Conservation (phyloP, 2,329 filamentous ascomycete species). For the Fusarium mundagurra region DNA sequence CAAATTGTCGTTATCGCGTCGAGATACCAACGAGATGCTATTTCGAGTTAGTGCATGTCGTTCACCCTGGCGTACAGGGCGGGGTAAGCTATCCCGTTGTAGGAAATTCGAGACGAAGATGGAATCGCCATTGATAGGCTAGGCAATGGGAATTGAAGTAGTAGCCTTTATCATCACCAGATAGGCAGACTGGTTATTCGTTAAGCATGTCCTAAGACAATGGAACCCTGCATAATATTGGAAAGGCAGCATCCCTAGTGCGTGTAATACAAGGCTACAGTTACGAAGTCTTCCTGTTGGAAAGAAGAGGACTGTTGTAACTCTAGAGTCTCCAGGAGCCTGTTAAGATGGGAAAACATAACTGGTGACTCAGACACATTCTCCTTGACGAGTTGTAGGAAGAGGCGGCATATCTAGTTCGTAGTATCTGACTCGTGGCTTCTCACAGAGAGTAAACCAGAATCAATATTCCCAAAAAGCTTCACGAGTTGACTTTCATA, state of each 20-base stretch:
- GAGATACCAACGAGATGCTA: neutral
- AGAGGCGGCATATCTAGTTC: neutral
- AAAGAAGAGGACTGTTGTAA: too few species aligned
- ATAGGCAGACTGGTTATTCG: neutral
- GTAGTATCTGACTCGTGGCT: accelerated
- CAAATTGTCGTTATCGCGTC: neutral
- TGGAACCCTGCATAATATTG: accelerated
- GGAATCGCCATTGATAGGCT: neutral
- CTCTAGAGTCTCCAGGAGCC: accelerated
- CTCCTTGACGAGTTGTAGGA: accelerated
- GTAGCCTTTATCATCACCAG: neutral
- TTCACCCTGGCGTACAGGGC: neutral
- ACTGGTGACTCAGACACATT: neutral
- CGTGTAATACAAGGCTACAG: accelerated
- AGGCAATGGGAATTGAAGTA: neutral
- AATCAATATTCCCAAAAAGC: accelerated
- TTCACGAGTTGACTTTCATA: neutral
- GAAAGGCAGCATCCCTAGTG: neutral
- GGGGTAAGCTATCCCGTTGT: slow-evolving; percentile 5
- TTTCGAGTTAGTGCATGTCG: neutral
- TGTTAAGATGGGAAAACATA: neutral
- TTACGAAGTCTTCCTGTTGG: accelerated
- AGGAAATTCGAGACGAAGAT: neutral
- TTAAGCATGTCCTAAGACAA: neutral
- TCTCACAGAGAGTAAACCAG: neutral